phyloP scores from a whole-genome alignment of 148 eudicot species.

The Heliosperma pusillum region DNA sequence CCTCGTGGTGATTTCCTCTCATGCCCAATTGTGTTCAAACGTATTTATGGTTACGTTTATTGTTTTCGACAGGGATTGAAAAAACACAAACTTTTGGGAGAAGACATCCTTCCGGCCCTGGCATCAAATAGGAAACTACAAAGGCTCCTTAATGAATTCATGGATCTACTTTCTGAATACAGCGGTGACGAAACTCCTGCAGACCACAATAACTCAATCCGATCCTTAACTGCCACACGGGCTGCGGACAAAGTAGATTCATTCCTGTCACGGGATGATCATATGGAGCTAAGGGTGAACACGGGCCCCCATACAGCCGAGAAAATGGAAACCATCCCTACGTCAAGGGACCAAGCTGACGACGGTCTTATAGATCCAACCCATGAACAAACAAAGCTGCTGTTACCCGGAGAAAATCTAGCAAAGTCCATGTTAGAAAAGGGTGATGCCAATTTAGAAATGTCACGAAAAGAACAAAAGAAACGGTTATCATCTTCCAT shows the following conservation, averaged over 20 bases:
- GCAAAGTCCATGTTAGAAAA: constrained; percentile 14
- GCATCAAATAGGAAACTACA: constrained; percentile 96
- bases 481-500: constrained; percentile 4
- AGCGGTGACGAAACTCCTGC: constrained; percentile 34
- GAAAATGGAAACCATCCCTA: constrained; percentile 12
- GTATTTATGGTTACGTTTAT: constrained; percentile 10
- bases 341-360: constrained; percentile 23
- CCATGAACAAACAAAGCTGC: constrained; percentile 5
- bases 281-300: constrained; percentile 22
- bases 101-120: constrained; percentile 93
- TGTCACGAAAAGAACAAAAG: constrained; percentile 13
- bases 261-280: constrained; percentile 21
- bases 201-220: constrained; percentile 25
- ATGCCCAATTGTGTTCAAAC: not conserved
- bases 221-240: constrained; percentile 15
- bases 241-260: constrained; percentile 25
- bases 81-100: constrained; percentile 86
- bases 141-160: constrained; percentile 83
- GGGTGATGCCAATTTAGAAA: constrained; percentile 14
- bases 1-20: too few species aligned
- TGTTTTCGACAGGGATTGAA: constrained; percentile 65
- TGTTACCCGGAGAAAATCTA: constrained; percentile 23
- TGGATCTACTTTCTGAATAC: constrained; percentile 95
- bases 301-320: not conserved
- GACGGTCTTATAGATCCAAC: constrained; percentile 11